These are phyloP conservation scores for Microthlaspi erraticum DNA, from an alignment of 345 rosid genomes.

Conservation along the genomic window DNA sequence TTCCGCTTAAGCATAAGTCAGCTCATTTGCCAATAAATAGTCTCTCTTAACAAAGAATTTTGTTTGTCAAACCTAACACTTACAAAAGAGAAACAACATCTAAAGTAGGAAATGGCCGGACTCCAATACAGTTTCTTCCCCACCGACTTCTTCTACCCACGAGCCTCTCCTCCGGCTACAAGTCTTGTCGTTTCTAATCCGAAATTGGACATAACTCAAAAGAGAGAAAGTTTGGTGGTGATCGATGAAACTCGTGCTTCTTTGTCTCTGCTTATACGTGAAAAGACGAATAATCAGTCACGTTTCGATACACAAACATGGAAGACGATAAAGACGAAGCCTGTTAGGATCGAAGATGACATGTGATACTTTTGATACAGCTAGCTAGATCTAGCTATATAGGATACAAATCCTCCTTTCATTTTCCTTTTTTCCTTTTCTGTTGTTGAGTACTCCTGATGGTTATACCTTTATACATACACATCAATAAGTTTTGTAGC, in stretches of 20 bases:
- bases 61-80: constrained; percentile 14
- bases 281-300: constrained; percentile 28
- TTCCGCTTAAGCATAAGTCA: background rate
- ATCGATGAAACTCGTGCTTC: constrained; percentile 32
- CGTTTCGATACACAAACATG: constrained; percentile 24
- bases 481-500: too few species aligned
- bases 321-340: constrained; percentile 34
- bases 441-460: too few species aligned
- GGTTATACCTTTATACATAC: too few species aligned
- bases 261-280: constrained; percentile 29
- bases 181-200: constrained; percentile 22
- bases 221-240: constrained; percentile 29
- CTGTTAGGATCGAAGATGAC: constrained; percentile 30
- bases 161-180: constrained; percentile 42
- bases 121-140: constrained; percentile 63
- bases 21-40: constrained; percentile 37
- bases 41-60: background rate
- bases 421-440: too few species aligned
- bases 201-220: constrained; percentile 10
- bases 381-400: background rate
- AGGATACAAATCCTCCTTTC: background rate
- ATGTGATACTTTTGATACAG: background rate
- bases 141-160: constrained; percentile 60
- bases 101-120: constrained; percentile 46
- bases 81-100: constrained; percentile 7